Base-by-base conservation (phyloP, 2,329 filamentous ascomycete species). In the Alternaria panax region DNA sequence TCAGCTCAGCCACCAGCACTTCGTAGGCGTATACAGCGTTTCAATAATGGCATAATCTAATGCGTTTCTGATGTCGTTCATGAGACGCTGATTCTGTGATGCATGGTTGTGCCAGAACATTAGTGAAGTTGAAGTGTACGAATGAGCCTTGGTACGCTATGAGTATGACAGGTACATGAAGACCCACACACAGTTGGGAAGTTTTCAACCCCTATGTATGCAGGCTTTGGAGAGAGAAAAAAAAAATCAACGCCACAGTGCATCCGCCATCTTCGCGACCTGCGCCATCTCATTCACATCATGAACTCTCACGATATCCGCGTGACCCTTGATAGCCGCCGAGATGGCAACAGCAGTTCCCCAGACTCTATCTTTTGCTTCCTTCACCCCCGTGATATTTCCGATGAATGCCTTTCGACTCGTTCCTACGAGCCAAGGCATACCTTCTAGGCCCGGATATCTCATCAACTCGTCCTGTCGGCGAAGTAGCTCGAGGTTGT, bases 331-430 rank as follows among this genome's bases (percentile, higher is more conserved):
- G 28, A 99, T 85, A 45, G 93, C 92, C 7, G 93, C 92, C 3
- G 91, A 90, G 8, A 98, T 91, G 0, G 93, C 92, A 11, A 92
- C 92, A 11, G 93, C 93, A 3, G 95, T 98, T 11, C 95, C 95
- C 88, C 89, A 95, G 8, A 85, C 83, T 62, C 94, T 85, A 68
- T 93, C 86, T 61, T 83, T 84, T 0, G 93, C 87, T 67, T 88
- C 86, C 60, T 86, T 78, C 1, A 93, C 91, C 0, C 90, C 92
- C 0, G 93, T 97, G 30, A 96, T 84, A 66, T 84, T 85, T 1
- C 94, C 94, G 55, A 99, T 87, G 74, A 99, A 99, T 22, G 87
- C 84, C 81, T 99, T 99, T 61, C 94, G 87, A 78, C 93, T 97
- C 16, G 90, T 88, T 0, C 95, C 95, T 36, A 98, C 84, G 22